Base-by-base conservation (phyloP, 495 filamentous ascomycete species). In the Penicillium paradoxum region DNA sequence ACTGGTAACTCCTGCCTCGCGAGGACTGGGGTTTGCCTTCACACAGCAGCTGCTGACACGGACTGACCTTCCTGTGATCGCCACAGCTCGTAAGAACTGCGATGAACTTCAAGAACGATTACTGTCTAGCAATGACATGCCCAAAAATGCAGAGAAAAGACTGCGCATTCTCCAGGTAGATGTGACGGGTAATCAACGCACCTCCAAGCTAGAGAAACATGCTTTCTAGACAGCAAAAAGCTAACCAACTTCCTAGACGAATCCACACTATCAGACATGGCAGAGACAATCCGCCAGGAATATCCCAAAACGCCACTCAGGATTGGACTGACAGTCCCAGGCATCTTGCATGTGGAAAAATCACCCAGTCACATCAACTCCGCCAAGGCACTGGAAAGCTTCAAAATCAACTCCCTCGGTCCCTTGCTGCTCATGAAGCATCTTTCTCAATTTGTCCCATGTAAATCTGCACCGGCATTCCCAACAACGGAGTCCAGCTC, bases 391-490 rank as follows among this genome's bases (percentile, higher is more conserved):
- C 68, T 84, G 14, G 67, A 82, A 9, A 88, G 78, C 17, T 85
- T 88, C 62, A 69, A 75, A 17, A 79, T 85, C 32, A 95, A 95
- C 55, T 69, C 83, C 0, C 73, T 95, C 0, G 88, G 88, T 0
- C 88, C 87, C 0, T 60, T 95, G 33, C 66, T 95, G 22, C 74
- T 93, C 34, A 78, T 87, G 57, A 92, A 95, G 60, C 80, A 89
- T 52, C 85, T 95, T 52, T 72, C 74, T 0, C 68, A 69, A 1
- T 84, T 90, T 58, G 67, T 95, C 4, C 89, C 88, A 59, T 72
- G 29, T 71, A 78, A 63, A 56, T 72, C 53, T 60, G 66, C 51
- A 5, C 54, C 54, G 1, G 62, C 34, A n/a, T 72, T 69, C 33
- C 46, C 54, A 3, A 21, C 36, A 1, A 22, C 4, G 6, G 10